Conservation (phyloP, 192 early-diverging fungal genomes). For the Coemansia sp. region DNA sequence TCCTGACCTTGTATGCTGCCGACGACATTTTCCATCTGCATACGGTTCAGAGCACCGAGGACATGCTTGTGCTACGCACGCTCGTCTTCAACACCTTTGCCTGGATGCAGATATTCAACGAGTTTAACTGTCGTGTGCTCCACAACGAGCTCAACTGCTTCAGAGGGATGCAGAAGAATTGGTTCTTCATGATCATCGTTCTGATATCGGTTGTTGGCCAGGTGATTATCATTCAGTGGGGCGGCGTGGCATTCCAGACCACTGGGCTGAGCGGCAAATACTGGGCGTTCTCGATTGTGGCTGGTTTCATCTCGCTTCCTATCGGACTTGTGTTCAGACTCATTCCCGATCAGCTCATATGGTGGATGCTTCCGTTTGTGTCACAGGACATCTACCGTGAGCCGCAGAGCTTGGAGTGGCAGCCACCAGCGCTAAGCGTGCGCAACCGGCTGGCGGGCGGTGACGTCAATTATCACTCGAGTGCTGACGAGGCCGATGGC, state of each 20-base stretch:
- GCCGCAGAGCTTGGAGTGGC: constrained; percentile 54
- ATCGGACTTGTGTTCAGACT: constrained; percentile 87
- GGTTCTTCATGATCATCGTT: constrained; percentile 81
- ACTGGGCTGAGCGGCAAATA: constrained; percentile 65
- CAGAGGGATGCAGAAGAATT: constrained; percentile 73
- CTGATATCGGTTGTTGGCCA: constrained; percentile 76
- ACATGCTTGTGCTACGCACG: constrained; percentile 66
- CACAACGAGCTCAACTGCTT: constrained; percentile 88
- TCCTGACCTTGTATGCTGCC: constrained; percentile 73
- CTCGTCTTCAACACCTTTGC: constrained; percentile 94
- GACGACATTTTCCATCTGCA: constrained; percentile 66
- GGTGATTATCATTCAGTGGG: constrained; percentile 89
- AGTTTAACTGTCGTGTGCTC: constrained; percentile 83
- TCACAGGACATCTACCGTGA: constrained; percentile 53
- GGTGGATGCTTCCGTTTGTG: constrained; percentile 58
- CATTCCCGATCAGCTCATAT: constrained; percentile 72
- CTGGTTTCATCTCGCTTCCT: constrained; percentile 81
- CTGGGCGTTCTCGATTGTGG: constrained; percentile 82
- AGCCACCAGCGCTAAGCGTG: constrained; percentile 52
- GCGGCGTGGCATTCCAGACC: constrained; percentile 83
- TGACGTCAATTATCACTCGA: constrained; percentile 9
- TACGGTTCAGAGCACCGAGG: constrained; percentile 38
- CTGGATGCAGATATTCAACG: constrained; percentile 87
- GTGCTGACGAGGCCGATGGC: constrained; percentile 6
- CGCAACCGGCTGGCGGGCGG: constrained; percentile 45